These are phyloP conservation scores for Penicillium ochrochloron DNA, from an alignment of 495 filamentous ascomycete species.

Conservation along the genomic window DNA sequence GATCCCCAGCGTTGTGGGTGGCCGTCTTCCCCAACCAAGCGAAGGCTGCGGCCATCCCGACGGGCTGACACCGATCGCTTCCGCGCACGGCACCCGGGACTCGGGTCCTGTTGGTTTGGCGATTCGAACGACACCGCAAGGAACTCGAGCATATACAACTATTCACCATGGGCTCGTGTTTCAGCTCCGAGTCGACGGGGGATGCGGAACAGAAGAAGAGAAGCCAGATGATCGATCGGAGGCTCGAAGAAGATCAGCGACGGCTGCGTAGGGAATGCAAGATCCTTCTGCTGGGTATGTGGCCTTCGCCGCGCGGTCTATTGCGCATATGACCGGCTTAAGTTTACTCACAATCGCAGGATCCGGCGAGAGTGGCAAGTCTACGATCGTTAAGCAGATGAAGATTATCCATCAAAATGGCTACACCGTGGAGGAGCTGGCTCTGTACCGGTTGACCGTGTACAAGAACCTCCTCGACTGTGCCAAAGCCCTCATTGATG, in stretches of 20 bases:
- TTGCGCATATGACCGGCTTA: slow-evolving; percentile 2
- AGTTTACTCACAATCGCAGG: slow-evolving; percentile 55
- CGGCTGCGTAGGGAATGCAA: slow-evolving; percentile 96
- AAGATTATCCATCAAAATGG: slow-evolving; percentile 99
- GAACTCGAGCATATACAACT: neutral
- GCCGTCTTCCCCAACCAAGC: slow-evolving; percentile 22
- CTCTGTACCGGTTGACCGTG: slow-evolving; percentile 89
- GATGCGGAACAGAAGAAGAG: slow-evolving; percentile 90
- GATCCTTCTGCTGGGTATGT: slow-evolving; percentile 88
- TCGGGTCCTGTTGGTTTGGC: slow-evolving; percentile 32
- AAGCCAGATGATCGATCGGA: slow-evolving; percentile 91
- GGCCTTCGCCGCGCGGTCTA: neutral
- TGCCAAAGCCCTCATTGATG: slow-evolving; percentile 86
- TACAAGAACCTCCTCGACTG: slow-evolving; percentile 99
- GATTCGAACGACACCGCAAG: slow-evolving; percentile 11
- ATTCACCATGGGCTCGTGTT: slow-evolving; percentile 80
- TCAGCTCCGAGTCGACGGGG: slow-evolving; percentile 76
- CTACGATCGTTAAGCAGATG: slow-evolving; percentile 99
- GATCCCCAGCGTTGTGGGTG: slow-evolving; percentile 25
- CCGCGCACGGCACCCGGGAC: slow-evolving; percentile 34
- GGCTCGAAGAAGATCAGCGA: slow-evolving; percentile 89
- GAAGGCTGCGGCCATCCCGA: slow-evolving; percentile 28
- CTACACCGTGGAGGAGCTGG: slow-evolving; percentile 88
- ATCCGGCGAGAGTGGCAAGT: slow-evolving; percentile 97
- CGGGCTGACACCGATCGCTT: slow-evolving; percentile 36